Percentiles rank a stretch among this genome's conserved stretches.
phyloP scores from a whole-genome alignment of 2,329 filamentous ascomycete genomes.

The Celoporthe dispersa region DNA sequence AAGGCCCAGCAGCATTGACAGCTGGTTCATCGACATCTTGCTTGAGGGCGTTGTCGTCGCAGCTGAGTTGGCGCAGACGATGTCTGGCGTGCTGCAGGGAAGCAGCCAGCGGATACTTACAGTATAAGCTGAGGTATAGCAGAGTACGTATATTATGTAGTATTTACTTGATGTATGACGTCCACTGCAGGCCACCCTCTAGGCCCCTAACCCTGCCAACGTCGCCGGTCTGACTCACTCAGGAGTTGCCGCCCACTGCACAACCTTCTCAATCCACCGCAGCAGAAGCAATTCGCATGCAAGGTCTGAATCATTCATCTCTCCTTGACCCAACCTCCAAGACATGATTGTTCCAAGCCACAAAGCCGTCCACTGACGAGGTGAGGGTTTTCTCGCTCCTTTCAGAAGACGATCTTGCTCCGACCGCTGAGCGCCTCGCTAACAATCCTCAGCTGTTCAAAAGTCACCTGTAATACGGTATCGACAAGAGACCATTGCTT shows the following conservation, averaged over 20 bases:
- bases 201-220: slow-evolving; percentile 9
- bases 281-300: no score
- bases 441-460: background rate
- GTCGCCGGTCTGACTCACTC: slow-evolving; percentile 11
- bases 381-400: background rate
- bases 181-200: background rate
- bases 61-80: background rate
- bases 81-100: background rate
- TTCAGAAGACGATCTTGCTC: background rate
- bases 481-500: background rate
- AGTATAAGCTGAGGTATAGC: background rate
- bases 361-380: background rate
- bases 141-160: background rate
- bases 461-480: background rate
- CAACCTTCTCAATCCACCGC: background rate
- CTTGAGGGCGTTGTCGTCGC: background rate
- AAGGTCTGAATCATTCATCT: background rate
- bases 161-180: background rate
- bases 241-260: background rate
- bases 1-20: slow-evolving; percentile 80
- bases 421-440: background rate
- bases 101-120: background rate
- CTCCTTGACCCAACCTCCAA: background rate
- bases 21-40: slow-evolving; percentile 64
- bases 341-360: background rate